These are phyloP conservation scores for Mycosphaerelloides madeirae DNA, from an alignment of 2,329 filamentous ascomycete genomes.

Conservation along the genomic window DNA sequence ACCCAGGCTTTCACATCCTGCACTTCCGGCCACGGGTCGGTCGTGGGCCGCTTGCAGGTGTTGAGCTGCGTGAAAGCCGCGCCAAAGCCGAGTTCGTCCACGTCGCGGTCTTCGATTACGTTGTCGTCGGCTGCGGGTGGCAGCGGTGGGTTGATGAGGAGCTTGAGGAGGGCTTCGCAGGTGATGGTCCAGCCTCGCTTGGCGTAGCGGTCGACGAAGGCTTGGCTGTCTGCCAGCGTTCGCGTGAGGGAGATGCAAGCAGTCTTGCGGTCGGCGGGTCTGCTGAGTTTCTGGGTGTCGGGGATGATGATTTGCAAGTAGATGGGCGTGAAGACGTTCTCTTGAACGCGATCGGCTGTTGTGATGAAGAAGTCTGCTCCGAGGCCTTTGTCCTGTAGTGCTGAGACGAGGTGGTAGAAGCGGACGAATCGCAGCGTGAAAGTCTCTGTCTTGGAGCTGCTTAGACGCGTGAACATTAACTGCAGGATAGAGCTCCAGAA, in stretches of 20 bases:
- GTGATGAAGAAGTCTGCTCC: slow-evolving; percentile 89
- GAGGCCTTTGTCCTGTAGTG: slow-evolving; percentile 71
- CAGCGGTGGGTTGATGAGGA: slow-evolving; percentile 83
- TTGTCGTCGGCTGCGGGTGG: slow-evolving; percentile 63
- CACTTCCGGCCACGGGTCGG: slow-evolving; percentile 83
- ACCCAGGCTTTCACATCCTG: slow-evolving; percentile 78
- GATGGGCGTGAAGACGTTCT: slow-evolving; percentile 71
- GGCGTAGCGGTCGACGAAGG: slow-evolving; percentile 66
- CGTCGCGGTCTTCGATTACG: slow-evolving; percentile 77
- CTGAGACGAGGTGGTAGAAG: slow-evolving; percentile 90
- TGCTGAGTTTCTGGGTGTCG: slow-evolving; percentile 80
- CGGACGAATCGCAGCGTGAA: slow-evolving; percentile 84
- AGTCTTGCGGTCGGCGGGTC: slow-evolving; percentile 85
- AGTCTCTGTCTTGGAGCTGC: slow-evolving; percentile 72
- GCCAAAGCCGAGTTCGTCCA: slow-evolving; percentile 92
- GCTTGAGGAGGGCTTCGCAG: slow-evolving; percentile 79
- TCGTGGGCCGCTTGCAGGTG: slow-evolving; percentile 70
- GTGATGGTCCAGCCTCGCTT: slow-evolving; percentile 88
- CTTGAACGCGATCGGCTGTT: slow-evolving; percentile 75
- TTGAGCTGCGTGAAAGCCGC: slow-evolving; percentile 91
- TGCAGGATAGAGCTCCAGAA: slow-evolving; percentile 78
- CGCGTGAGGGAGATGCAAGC: slow-evolving; percentile 92
- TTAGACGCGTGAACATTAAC: slow-evolving; percentile 70
- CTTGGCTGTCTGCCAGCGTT: slow-evolving; percentile 77
- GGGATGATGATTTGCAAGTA: slow-evolving; percentile 85